A percentile compares a stretch with the other conserved stretches of the same genome.
Conservation (phyloP, 768 basidiomycete genomes). For the Pisolithus albus region DNA sequence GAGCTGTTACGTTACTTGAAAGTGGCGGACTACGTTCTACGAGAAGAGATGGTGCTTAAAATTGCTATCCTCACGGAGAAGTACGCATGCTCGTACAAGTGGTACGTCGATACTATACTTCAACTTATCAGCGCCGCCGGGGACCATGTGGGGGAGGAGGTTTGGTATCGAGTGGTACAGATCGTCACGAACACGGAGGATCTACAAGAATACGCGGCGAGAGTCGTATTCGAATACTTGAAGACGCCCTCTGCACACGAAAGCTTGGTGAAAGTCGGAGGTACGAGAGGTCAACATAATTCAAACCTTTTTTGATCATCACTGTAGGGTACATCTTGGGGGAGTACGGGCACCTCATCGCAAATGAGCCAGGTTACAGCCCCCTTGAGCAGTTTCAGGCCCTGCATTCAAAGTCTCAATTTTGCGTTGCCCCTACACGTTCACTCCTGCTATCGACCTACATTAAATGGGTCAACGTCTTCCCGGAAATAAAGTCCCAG, state of each 20-base stretch:
- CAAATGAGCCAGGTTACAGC: conserved; percentile 89
- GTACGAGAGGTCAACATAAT: conserved; percentile 34
- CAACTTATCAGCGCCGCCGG: conserved; percentile 95
- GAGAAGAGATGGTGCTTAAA: conserved; percentile 99
- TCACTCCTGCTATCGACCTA: conserved; percentile 93
- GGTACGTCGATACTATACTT: conserved; percentile 98
- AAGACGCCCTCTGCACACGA: conserved; percentile 82
- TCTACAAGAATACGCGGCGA: conserved; percentile 92
- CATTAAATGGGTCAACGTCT: conserved; percentile 99
- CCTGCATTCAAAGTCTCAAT: conserved; percentile 91
- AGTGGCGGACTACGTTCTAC: conserved; percentile 92
- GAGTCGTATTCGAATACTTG: conserved; percentile 85
- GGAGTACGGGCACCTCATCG: conserved; percentile 97
- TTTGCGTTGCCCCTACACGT: conserved; percentile 86
- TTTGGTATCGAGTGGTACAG: conserved; percentile 99
- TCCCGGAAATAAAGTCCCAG: conserved; percentile 95
- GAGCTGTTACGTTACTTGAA: conserved; percentile 90
- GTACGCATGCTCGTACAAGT: conserved; percentile 94
- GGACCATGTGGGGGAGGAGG: conserved; percentile 98
- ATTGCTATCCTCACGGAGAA: conserved; percentile 99
- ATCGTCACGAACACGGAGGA: conserved; percentile 99
- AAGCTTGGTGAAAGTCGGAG: conserved; percentile 93
- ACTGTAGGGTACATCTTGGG: conserved; percentile 87
- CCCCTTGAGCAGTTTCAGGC: conserved; percentile 92
- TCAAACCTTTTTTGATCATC: not conserved